phyloP scores from a whole-genome alignment of 345 rosid genomes.

The Gynandropsis gynandra region DNA sequence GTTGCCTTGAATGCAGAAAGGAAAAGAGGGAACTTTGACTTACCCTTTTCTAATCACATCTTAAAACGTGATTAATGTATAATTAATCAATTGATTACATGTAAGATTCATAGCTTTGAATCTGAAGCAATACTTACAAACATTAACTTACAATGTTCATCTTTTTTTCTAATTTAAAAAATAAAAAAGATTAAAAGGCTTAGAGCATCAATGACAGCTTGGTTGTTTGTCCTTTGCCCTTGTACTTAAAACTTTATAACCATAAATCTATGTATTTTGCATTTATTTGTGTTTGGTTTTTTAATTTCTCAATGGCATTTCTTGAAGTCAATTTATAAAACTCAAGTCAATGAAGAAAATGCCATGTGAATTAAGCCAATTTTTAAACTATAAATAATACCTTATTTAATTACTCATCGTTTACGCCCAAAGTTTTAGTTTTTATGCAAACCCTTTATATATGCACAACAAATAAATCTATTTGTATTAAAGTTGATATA shows the following conservation, averaged over 20 bases:
- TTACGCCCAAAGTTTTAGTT: slow-evolving; percentile 16
- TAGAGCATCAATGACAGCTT: no score
- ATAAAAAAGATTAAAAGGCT: no score
- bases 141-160: no score
- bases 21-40: not conserved
- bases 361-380: slow-evolving; percentile 28
- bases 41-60: slow-evolving; percentile 4
- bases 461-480: no score
- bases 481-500: no score
- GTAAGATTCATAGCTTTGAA: no score
- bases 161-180: no score
- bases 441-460: not conserved
- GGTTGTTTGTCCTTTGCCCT: slow-evolving; percentile 24
- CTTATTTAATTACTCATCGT: slow-evolving; percentile 13
- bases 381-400: slow-evolving; percentile 8
- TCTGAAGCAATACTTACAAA: no score
- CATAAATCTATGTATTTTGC: no score
- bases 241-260: no score
- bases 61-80: slow-evolving; percentile 13
- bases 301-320: slow-evolving; percentile 19
- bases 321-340: slow-evolving; percentile 21
- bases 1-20: slow-evolving; percentile 20
- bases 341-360: slow-evolving; percentile 29
- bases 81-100: slow-evolving; percentile 10
- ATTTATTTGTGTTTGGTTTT: no score